These are phyloP conservation scores for Fusarium pseudonygamai DNA, from an alignment of 2,329 filamentous ascomycete genomes.

Conservation along the genomic window DNA sequence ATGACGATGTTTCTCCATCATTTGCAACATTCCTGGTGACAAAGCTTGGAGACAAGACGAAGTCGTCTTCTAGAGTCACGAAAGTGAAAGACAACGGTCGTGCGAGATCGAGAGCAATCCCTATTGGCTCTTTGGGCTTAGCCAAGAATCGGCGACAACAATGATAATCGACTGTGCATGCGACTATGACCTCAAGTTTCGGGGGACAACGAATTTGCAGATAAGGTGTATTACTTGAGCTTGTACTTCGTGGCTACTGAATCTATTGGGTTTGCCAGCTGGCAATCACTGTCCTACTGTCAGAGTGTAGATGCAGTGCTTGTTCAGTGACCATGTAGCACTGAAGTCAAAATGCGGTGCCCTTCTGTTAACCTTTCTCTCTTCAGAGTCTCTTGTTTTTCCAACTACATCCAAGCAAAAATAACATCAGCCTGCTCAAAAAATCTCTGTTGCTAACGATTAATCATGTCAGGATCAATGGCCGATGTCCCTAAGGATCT, in stretches of 20 bases:
- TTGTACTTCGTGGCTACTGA: neutral
- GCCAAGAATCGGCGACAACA: neutral
- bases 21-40: neutral
- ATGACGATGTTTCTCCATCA: constrained; percentile 32
- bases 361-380: neutral
- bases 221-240: constrained; percentile 2
- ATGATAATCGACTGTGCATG: constrained; percentile 7
- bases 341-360: constrained; percentile 2
- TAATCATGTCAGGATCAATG: constrained; percentile 75
- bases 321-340: constrained; percentile 5
- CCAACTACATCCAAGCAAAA: neutral
- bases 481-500: constrained; percentile 89
- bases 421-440: neutral
- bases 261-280: constrained; percentile 5
- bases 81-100: neutral
- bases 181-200: constrained; percentile 20
- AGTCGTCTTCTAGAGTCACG: constrained; percentile 4
- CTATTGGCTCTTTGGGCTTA: neutral
- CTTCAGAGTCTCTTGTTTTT: neutral
- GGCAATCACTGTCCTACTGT: constrained; percentile 24
- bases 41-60: constrained; percentile 17
- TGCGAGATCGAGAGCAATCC: neutral
- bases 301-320: constrained; percentile 1
- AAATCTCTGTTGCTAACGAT: constrained; percentile 22
- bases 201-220: constrained; percentile 8